Conservation (phyloP, 2,329 filamentous ascomycete species). For the Emergomyces orientalis region DNA sequence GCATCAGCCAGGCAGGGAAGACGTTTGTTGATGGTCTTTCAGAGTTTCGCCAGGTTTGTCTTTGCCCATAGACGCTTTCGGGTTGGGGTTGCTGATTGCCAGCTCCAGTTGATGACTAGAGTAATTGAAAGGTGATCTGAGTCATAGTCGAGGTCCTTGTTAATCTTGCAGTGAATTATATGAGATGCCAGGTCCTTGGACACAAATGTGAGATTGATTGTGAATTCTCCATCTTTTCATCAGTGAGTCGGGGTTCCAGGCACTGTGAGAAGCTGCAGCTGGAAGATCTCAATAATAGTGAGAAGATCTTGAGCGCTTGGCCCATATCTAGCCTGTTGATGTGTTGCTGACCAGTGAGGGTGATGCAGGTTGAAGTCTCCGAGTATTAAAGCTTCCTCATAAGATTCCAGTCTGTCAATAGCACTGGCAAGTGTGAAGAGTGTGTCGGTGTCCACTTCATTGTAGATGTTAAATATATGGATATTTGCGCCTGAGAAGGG, state of each 20-base stretch:
- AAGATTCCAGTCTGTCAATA: not conserved
- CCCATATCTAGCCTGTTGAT: conserved; percentile 8
- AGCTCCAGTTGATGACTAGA: conserved; percentile 17
- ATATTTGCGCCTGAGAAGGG: not conserved
- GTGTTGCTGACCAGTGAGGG: conserved; percentile 15
- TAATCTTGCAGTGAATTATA: conserved; percentile 13
- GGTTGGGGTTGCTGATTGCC: conserved; percentile 11
- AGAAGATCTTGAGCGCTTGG: conserved; percentile 13
- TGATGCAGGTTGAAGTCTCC: conserved; percentile 20
- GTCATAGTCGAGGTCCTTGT: conserved; percentile 18
- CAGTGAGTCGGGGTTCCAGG: conserved; percentile 12
- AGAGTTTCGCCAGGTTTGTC: conserved; percentile 14
- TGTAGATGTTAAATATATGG: conserved; percentile 14
- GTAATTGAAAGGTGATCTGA: conserved; percentile 22
- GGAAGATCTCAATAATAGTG: conserved; percentile 13
- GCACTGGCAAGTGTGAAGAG: not conserved
- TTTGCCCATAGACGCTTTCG: conserved; percentile 15
- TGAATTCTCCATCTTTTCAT: conserved; percentile 11
- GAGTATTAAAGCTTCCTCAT: conserved; percentile 15
- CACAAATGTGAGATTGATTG: too few species aligned
- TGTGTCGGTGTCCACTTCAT: conserved; percentile 5
- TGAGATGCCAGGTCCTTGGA: conserved; percentile 14
- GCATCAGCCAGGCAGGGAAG: not conserved
- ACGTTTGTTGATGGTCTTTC: conserved; percentile 11
- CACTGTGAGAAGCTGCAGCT: conserved; percentile 14